phyloP scores from a whole-genome alignment of 306 rosid genomes.

The Spatholobus suberectus region DNA sequence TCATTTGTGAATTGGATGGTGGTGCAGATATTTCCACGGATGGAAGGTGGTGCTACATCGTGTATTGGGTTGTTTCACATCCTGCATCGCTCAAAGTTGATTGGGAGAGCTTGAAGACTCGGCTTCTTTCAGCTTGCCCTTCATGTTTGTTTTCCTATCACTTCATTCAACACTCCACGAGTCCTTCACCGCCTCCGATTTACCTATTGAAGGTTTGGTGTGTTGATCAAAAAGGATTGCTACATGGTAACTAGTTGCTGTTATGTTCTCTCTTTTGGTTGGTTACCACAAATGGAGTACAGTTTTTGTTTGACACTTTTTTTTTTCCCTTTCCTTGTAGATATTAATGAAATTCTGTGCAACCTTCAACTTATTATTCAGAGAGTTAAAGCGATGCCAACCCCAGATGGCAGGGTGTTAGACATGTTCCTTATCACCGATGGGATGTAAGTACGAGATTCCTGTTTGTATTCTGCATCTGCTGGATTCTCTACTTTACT shows the following conservation, averaged over 20 bases:
- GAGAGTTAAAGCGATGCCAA: constrained; percentile 88
- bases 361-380: constrained; percentile 80
- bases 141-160: constrained; percentile 62
- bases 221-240: constrained; percentile 70
- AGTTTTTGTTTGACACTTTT: constrained; percentile 40
- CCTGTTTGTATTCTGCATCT: constrained; percentile 29
- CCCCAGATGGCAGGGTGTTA: constrained; percentile 88
- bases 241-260: constrained; percentile 61
- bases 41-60: constrained; percentile 87
- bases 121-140: constrained; percentile 72
- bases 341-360: constrained; percentile 76
- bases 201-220: constrained; percentile 74
- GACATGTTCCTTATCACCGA: constrained; percentile 85
- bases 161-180: constrained; percentile 46
- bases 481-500: constrained; percentile 11
- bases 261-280: constrained; percentile 6
- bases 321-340: constrained; percentile 38
- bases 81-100: constrained; percentile 56
- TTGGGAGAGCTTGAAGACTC: constrained; percentile 76
- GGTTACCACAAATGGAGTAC: neutral
- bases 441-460: constrained; percentile 66
- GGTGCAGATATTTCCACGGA: constrained; percentile 80
- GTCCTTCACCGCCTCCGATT: constrained; percentile 57
- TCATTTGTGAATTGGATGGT: constrained; percentile 5
- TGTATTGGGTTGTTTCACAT: constrained; percentile 72